Conservation (phyloP, 2,329 filamentous ascomycete species). For the Ascochyta lentis region DNA sequence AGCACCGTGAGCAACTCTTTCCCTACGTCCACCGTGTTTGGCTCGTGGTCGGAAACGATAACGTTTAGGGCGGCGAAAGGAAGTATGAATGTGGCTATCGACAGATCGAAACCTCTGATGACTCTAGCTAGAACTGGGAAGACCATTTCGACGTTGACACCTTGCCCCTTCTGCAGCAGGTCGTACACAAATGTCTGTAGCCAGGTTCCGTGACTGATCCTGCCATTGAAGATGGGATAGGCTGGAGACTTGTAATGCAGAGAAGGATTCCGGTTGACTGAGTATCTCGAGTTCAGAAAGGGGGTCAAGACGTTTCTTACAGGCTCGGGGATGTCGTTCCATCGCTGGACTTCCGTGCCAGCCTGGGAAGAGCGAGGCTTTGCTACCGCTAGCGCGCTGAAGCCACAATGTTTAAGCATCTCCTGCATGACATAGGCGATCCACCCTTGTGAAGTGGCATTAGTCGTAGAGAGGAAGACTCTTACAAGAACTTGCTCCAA, state of each 20-base stretch:
- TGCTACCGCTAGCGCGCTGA: constrained; percentile 63
- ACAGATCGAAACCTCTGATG: constrained; percentile 83
- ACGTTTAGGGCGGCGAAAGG: constrained; percentile 87
- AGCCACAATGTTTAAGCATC: constrained; percentile 77
- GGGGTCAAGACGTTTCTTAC: constrained; percentile 84
- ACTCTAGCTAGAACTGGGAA: constrained; percentile 84
- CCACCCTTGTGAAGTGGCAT: constrained; percentile 86
- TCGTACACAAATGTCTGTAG: constrained; percentile 81
- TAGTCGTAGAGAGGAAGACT: constrained; percentile 87
- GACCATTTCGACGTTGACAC: constrained; percentile 74
- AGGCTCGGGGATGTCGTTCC: constrained; percentile 77
- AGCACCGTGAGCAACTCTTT: constrained; percentile 78
- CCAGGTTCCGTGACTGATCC: constrained; percentile 79
- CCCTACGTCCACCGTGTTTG: constrained; percentile 70
- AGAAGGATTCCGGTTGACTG: constrained; percentile 59
- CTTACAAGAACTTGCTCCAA: constrained; percentile 88
- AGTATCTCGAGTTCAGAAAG: constrained; percentile 84
- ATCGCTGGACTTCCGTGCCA: constrained; percentile 72
- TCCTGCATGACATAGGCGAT: constrained; percentile 95
- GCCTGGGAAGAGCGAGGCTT: constrained; percentile 62
- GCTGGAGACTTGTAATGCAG: constrained; percentile 33
- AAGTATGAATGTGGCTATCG: constrained; percentile 85
- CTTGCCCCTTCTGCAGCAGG: constrained; percentile 78
- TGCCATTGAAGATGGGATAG: constrained; percentile 80
- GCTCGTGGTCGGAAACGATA: constrained; percentile 72